Percentiles rank a stretch among this genome's conserved stretches.
Evolutionary conservation across 2,329 filamentous ascomycete genomes (phyloP).

Genomic region (Pseudogymnoascus sp.): DNA sequence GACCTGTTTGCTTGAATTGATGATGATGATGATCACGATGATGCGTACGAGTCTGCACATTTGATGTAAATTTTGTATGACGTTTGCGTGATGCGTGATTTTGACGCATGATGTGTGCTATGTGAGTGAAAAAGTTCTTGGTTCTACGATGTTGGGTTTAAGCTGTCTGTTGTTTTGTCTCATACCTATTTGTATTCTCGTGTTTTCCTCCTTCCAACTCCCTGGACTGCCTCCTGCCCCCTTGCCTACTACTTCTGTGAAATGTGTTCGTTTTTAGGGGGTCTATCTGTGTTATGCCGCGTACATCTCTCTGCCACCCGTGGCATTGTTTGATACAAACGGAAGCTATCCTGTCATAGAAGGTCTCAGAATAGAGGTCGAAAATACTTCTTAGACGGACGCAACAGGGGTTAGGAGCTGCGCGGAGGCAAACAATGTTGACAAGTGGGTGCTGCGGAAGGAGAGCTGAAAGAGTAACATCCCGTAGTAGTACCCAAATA

Average conservation of each 20-base stretch:
- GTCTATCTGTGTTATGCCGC: background rate
- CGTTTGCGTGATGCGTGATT: background rate
- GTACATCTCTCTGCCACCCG: background rate
- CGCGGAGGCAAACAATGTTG: background rate
- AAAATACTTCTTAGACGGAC: background rate
- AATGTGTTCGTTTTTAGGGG: background rate
- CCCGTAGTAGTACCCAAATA: background rate
- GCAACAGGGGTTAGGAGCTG: background rate
- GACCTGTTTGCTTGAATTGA: background rate
- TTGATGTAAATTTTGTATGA: background rate
- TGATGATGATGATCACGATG: background rate
- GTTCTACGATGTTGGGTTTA: background rate
- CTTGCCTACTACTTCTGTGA: background rate
- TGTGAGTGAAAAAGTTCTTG: no score
- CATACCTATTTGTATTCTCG: background rate
- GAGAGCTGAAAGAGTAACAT: no score
- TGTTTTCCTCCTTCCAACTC: background rate
- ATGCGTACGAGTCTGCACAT: background rate
- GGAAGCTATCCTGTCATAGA: background rate
- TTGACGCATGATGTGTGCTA: background rate
- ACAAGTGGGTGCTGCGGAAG: no score
- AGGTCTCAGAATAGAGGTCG: background rate
- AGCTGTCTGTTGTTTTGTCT: background rate
- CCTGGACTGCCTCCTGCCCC: background rate
- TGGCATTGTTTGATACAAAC: background rate